Evolutionary conservation across 176 grass and related monocot genomes (phyloP).

Genomic region (Puya raimondii): DNA sequence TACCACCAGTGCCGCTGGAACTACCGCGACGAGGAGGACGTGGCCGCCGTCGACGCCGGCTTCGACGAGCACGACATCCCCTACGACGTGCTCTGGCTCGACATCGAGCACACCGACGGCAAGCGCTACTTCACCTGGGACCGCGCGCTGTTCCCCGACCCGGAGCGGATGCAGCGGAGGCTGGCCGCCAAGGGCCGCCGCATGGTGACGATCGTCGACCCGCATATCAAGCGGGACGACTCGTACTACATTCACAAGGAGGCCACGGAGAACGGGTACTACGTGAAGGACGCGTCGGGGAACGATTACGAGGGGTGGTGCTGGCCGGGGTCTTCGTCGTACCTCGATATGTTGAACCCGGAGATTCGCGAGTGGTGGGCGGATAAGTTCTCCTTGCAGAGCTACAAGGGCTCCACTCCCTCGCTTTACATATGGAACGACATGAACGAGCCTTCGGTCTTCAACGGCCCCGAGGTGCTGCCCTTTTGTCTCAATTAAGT

Average conservation of each 20-base stretch:
- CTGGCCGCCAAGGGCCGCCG: conserved; percentile 72
- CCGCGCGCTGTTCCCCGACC: conserved; percentile 51
- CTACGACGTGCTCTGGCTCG: conserved; percentile 93
- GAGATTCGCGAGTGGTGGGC: conserved; percentile 92
- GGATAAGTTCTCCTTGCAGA: conserved; percentile 68
- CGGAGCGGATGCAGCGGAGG: conserved; percentile 69
- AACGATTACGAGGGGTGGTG: conserved; percentile 90
- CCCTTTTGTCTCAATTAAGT: no score
- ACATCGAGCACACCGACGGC: conserved; percentile 91
- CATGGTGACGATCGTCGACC: conserved; percentile 94
- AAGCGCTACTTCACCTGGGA: conserved; percentile 97
- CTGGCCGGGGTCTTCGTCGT: conserved; percentile 87
- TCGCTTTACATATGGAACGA: conserved; percentile 90
- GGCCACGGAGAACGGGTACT: conserved; percentile 76
- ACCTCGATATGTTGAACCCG: conserved; percentile 84
- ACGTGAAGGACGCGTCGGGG: conserved; percentile 75
- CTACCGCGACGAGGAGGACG: conserved; percentile 92
- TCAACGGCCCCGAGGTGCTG: conserved; percentile 92
- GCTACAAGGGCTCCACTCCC: conserved; percentile 83
- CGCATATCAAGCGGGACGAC: conserved; percentile 81
- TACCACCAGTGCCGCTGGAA: conserved; percentile 98
- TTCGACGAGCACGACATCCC: conserved; percentile 95
- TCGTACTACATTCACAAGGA: conserved; percentile 65
- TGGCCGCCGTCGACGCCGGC: conserved; percentile 56
- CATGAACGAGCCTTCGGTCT: conserved; percentile 98